Conservation (phyloP, 73 alveolate genomes). For the Blepharisma japonicum region DNA sequence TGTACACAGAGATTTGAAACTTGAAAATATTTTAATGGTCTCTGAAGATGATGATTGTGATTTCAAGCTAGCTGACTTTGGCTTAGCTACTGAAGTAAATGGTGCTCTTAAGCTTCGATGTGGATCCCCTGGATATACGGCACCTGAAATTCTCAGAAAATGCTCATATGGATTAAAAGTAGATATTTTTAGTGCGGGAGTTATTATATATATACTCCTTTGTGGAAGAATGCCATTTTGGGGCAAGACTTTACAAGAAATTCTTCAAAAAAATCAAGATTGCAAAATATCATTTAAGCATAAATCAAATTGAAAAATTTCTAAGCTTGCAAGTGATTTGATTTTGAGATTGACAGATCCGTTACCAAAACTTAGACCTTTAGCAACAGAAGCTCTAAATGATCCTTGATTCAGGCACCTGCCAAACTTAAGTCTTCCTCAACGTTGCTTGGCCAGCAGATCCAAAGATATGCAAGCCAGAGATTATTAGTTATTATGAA, state of each 20-base stretch:
- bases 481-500: too few relatives aligned
- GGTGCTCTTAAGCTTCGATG: constrained; percentile 30
- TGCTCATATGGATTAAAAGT: constrained; percentile 35
- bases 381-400: too few relatives aligned
- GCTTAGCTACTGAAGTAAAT: constrained; percentile 40
- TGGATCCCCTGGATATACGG: constrained; percentile 70
- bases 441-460: too few relatives aligned
- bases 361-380: too few relatives aligned
- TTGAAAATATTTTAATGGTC: constrained; percentile 41
- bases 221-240: neutral
- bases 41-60: constrained; percentile 9
- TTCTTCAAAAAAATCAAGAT: neutral
- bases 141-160: constrained; percentile 59
- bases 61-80: constrained; percentile 57
- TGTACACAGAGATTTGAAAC: constrained; percentile 44
- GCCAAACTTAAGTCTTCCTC: too few relatives aligned
- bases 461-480: too few relatives aligned
- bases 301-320: too few relatives aligned
- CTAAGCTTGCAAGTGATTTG: too few relatives aligned
- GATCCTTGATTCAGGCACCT: too few relatives aligned
- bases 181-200: constrained; percentile 44
- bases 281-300: neutral
- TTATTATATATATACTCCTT: constrained; percentile 33
- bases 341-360: too few relatives aligned
- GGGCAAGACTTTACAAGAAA: neutral